Evolutionary conservation across 164 flowering plant genomes (phyloP).

Genomic region (Warburgia ugandensis): DNA sequence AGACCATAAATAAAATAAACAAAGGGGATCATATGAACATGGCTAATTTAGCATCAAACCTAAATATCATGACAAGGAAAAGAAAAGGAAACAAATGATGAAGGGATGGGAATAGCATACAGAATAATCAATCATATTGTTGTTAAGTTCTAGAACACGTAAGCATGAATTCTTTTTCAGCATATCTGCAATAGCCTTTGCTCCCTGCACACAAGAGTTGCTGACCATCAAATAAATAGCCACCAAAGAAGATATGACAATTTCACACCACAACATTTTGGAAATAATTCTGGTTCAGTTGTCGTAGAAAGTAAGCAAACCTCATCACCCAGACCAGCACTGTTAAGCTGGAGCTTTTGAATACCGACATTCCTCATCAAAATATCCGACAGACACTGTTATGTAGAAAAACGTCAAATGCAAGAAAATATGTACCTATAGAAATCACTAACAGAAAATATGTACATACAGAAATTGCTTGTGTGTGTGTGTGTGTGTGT

Average conservation of each 20-base stretch:
- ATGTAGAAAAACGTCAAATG: slow-evolving; percentile 1
- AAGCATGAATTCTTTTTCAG: slow-evolving; percentile 75
- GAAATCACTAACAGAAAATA: not conserved
- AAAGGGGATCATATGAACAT: too few species aligned
- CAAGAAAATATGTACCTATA: too few species aligned
- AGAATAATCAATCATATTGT: slow-evolving; percentile 91
- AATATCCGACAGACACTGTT: slow-evolving; percentile 62
- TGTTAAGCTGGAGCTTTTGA: slow-evolving; percentile 80
- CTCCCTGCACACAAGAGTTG: slow-evolving; percentile 57
- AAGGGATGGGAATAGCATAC: slow-evolving; percentile 35
- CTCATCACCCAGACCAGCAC: slow-evolving; percentile 88
- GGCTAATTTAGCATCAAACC: too few species aligned
- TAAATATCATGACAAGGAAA: not conserved
- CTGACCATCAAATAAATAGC: not conserved
- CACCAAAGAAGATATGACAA: not conserved
- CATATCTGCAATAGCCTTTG: slow-evolving; percentile 84
- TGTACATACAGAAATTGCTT: not conserved
- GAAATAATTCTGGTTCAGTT: not conserved
- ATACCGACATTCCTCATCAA: slow-evolving; percentile 58
- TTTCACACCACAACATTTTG: not conserved
- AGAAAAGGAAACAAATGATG: not conserved
- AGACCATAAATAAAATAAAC: not conserved
- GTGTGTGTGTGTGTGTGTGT: too few species aligned
- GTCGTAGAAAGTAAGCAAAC: slow-evolving; percentile 27
- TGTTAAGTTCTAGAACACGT: slow-evolving; percentile 75